Conservation (phyloP, 2,329 filamentous ascomycete genomes). For the Mariannaea sp. region DNA sequence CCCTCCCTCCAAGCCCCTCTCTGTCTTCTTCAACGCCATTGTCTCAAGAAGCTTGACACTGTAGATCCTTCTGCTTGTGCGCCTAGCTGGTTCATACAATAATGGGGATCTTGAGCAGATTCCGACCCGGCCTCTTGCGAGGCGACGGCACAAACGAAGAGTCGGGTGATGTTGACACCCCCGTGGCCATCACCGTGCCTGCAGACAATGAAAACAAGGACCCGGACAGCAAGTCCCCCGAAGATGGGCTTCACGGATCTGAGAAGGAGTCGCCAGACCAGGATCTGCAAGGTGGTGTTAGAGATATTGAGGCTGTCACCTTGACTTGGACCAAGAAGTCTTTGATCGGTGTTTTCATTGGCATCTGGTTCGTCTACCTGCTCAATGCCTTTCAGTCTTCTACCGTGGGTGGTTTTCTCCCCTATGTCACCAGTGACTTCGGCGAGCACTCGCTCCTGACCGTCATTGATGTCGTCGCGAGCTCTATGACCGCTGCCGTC, state of each 20-base stretch:
- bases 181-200: slow-evolving; percentile 5
- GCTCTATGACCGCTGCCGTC: slow-evolving; percentile 59
- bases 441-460: slow-evolving; percentile 57
- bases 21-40: neutral
- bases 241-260: neutral
- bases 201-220: slow-evolving; percentile 13
- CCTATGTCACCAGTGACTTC: slow-evolving; percentile 56
- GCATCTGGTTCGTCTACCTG: slow-evolving; percentile 55
- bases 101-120: slow-evolving; percentile 17
- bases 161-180: slow-evolving; percentile 11
- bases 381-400: slow-evolving; percentile 55
- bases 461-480: slow-evolving; percentile 58
- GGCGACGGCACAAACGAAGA: neutral
- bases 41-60: too few relatives aligned
- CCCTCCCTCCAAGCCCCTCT: too few relatives aligned
- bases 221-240: neutral
- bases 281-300: slow-evolving; percentile 39
- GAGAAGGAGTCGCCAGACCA: slow-evolving; percentile 7
- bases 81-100: neutral
- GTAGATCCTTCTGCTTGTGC: neutral
- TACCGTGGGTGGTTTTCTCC: slow-evolving; percentile 47
- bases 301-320: slow-evolving; percentile 44
- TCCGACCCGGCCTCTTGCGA: slow-evolving; percentile 9
- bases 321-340: slow-evolving; percentile 43
- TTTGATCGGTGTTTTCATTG: slow-evolving; percentile 43